Percentiles rank a stretch among this genome's conserved stretches.
phyloP scores from a whole-genome alignment of 2,329 filamentous ascomycete species.

The Emericellopsis atlantica region DNA sequence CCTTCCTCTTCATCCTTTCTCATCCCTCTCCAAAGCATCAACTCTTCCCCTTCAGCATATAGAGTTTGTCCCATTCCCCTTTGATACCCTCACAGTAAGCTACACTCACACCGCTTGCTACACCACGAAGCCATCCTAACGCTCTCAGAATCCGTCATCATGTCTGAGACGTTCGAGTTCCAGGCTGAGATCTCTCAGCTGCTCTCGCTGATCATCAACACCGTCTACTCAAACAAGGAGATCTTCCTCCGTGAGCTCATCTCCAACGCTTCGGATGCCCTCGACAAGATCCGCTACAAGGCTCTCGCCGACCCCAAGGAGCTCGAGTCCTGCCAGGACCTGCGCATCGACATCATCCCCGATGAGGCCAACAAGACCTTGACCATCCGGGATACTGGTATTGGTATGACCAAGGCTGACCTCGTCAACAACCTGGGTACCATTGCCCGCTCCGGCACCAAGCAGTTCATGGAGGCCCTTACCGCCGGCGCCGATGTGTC shows the following conservation, averaged over 20 bases:
- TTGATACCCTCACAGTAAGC: conserved; percentile 6
- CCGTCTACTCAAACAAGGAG: conserved; percentile 99
- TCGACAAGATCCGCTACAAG: conserved; percentile 99
- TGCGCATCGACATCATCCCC: conserved; percentile 97
- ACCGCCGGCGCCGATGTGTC: conserved; percentile 97
- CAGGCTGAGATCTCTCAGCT: conserved; percentile 99
- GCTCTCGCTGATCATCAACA: conserved; percentile 99
- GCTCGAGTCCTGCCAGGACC: conserved; percentile 94
- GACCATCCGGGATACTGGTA: conserved; percentile 95
- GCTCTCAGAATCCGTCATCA: conserved; percentile 35
- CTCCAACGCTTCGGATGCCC: conserved; percentile 96
- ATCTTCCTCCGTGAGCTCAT: conserved; percentile 98
- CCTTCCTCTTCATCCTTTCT: conserved; percentile 10
- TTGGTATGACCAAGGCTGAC: conserved; percentile 99
- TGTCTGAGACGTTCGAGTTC: conserved; percentile 99
- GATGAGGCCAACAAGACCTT: conserved; percentile 96
- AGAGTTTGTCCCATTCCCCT: conserved; percentile 4
- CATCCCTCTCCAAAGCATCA: conserved; percentile 4
- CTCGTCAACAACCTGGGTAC: conserved; percentile 99
- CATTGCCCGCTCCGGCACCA: conserved; percentile 97
- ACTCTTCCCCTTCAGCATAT: background rate
- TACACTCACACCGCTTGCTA: conserved; percentile 6
- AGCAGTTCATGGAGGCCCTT: conserved; percentile 99
- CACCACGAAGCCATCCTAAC: background rate
- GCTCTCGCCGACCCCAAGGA: conserved; percentile 92